Conservation (phyloP, 768 basidiomycete genomes). For the Russula compacta region DNA sequence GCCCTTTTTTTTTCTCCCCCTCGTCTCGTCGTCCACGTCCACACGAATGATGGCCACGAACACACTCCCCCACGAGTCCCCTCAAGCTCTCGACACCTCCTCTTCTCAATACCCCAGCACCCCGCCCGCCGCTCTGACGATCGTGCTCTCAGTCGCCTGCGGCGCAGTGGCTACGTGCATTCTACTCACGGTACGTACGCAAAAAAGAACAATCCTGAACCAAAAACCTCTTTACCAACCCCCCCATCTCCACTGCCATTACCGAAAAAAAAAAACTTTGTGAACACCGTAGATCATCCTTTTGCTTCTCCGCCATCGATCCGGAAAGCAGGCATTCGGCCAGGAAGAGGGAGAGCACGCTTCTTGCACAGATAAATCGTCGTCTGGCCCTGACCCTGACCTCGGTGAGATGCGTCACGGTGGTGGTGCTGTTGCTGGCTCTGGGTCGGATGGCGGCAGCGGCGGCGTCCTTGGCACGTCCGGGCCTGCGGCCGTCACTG, state of each 20-base stretch:
- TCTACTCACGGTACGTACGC: background rate
- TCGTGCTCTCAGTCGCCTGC: background rate
- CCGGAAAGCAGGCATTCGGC: background rate
- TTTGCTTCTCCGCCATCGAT: constrained; percentile 7
- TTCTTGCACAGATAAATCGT: background rate
- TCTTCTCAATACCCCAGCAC: background rate
- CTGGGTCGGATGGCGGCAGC: background rate
- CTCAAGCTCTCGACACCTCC: background rate
- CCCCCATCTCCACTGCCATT: background rate
- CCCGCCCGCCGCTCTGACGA: background rate
- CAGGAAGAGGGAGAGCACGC: background rate
- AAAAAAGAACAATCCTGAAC: no score
- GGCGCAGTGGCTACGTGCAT: constrained; percentile 1
- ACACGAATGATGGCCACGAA: background rate
- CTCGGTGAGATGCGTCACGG: background rate
- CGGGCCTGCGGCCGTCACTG: background rate
- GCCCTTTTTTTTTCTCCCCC: no score
- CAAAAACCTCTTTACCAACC: no score
- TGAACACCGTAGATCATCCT: constrained; percentile 5
- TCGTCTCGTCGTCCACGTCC: no score
- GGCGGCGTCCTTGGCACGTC: background rate
- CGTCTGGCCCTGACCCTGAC: background rate
- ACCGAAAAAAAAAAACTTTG: background rate
- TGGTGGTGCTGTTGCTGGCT: no score
- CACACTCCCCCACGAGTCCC: background rate